Conservation (phyloP, 23 red algal species). For the Agarophyton chilense region DNA sequence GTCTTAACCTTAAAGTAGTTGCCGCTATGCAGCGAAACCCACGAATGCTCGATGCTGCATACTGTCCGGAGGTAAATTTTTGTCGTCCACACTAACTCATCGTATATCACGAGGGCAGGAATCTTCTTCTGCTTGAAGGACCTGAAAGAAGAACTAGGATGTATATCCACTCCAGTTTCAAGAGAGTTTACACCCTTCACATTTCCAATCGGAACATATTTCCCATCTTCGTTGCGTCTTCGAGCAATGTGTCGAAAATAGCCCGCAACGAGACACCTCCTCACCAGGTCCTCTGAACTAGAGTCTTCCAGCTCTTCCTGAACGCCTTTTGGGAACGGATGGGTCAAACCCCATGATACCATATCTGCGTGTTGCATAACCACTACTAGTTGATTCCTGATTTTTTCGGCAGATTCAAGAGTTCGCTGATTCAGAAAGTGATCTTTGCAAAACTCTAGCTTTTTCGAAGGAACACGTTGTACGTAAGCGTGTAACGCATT, state of each 20-base stretch:
- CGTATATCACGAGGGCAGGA: slow-evolving; percentile 70
- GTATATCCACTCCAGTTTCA: slow-evolving; percentile 46
- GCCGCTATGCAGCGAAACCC: slow-evolving; percentile 70
- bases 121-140: slow-evolving; percentile 12
- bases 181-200: not conserved
- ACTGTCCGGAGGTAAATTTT: slow-evolving; percentile 83
- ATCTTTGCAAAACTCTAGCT: slow-evolving; percentile 73
- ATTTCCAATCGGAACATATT: slow-evolving; percentile 58
- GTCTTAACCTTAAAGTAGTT: slow-evolving; percentile 16
- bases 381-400: slow-evolving; percentile 59
- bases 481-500: slow-evolving; percentile 67
- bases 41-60: slow-evolving; percentile 64
- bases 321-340: slow-evolving; percentile 22
- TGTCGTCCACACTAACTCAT: slow-evolving; percentile 87
- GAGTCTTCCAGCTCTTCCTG: slow-evolving; percentile 37
- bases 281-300: slow-evolving; percentile 55
- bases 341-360: slow-evolving; percentile 41
- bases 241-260: slow-evolving; percentile 80
- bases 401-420: slow-evolving; percentile 60
- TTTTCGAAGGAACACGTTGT: slow-evolving; percentile 5
- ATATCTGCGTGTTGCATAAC: slow-evolving; percentile 52
- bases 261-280: slow-evolving; percentile 71
- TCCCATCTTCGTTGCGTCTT: slow-evolving; percentile 41
- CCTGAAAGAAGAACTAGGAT: slow-evolving; percentile 64
- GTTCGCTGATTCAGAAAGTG: slow-evolving; percentile 82